phyloP scores from a whole-genome alignment of 2,329 filamentous ascomycete genomes.

The Coniochaeta sp. region DNA sequence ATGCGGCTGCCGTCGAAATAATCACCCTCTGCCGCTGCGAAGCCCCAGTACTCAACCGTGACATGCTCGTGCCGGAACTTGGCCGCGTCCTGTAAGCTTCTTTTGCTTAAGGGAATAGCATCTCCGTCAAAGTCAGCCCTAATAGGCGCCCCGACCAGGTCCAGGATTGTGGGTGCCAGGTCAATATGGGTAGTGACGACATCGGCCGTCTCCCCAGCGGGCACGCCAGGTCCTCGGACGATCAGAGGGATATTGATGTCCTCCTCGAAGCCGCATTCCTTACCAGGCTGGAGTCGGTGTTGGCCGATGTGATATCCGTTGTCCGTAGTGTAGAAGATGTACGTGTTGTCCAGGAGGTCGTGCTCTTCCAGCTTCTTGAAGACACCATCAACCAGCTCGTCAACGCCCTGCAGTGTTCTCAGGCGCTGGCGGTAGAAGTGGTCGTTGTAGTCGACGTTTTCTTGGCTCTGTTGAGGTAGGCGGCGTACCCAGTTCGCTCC shows the following conservation, averaged over 20 bases:
- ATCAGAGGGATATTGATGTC: slow-evolving; percentile 54
- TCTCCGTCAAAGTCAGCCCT: slow-evolving; percentile 49
- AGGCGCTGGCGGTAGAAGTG: slow-evolving; percentile 39
- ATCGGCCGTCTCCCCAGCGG: slow-evolving; percentile 29
- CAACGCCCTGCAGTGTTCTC: slow-evolving; percentile 32
- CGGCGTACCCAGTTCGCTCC: slow-evolving; percentile 37
- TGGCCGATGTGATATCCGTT: slow-evolving; percentile 55
- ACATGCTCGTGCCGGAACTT: slow-evolving; percentile 42
- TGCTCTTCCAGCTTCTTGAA: slow-evolving; percentile 16
- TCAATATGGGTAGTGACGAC: slow-evolving; percentile 56
- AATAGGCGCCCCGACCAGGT: slow-evolving; percentile 30
- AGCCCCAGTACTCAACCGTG: slow-evolving; percentile 51
- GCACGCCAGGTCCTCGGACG: slow-evolving; percentile 50
- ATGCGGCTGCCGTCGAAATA: slow-evolving; percentile 6
- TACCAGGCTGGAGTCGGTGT: slow-evolving; percentile 50
- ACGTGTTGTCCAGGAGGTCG: slow-evolving; percentile 50
- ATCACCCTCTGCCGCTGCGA: slow-evolving; percentile 28
- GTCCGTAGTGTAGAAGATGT: slow-evolving; percentile 50
- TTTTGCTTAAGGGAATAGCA: slow-evolving; percentile 34
- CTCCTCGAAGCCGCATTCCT: slow-evolving; percentile 50
- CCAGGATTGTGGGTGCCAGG: slow-evolving; percentile 52
- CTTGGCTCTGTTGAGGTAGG: slow-evolving; percentile 26
- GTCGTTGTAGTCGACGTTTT: slow-evolving; percentile 37
- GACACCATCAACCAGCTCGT: slow-evolving; percentile 33
- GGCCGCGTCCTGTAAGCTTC: slow-evolving; percentile 13